Conservation (phyloP, 192 early-diverging fungal species). For the Linnemannia schmuckeri region DNA sequence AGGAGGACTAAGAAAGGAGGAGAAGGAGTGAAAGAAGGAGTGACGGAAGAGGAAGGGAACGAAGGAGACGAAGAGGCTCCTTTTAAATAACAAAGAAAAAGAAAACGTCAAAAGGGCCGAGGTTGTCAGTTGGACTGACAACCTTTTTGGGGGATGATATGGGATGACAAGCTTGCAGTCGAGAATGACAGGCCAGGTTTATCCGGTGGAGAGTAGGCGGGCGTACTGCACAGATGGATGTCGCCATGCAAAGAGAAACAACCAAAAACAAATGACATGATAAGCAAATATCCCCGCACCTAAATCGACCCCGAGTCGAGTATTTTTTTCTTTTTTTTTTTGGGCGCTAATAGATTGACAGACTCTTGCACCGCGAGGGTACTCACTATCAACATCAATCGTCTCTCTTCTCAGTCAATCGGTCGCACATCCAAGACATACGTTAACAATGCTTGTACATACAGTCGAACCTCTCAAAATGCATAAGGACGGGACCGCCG, state of each 20-base stretch:
- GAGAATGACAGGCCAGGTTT: constrained; percentile 6
- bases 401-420: background rate
- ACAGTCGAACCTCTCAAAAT: too few species aligned
- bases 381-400: background rate
- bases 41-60: background rate
- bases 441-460: too few species aligned
- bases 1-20: background rate
- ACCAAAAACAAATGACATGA: background rate
- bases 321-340: background rate
- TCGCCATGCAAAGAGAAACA: background rate
- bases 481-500: too few species aligned
- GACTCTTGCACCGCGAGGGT: background rate
- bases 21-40: background rate
- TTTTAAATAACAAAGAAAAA: background rate
- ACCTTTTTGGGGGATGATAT: background rate
- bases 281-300: too few species aligned
- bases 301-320: background rate
- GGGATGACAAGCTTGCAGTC: background rate
- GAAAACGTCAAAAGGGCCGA: constrained; percentile 4
- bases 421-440: too few species aligned
- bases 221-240: background rate
- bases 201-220: background rate
- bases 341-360: background rate
- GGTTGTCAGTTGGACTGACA: constrained; percentile 5
- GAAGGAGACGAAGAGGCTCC: background rate